Conservation (phyloP, 2,329 filamentous ascomycete species). For the Nemania sp. region DNA sequence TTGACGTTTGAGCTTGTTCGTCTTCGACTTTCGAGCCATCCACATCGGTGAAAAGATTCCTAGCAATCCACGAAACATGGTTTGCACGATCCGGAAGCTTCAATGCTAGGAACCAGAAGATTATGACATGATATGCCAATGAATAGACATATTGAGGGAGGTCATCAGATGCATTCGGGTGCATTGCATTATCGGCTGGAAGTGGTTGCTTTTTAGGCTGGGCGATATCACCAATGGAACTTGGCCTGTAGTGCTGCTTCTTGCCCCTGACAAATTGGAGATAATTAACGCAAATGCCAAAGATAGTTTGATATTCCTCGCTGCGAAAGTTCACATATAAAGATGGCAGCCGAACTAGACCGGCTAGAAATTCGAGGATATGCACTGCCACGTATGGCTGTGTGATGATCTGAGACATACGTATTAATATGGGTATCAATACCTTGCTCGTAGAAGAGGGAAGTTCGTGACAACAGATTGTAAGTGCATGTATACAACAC, state of each 20-base stretch:
- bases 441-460: conserved; percentile 85
- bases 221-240: conserved; percentile 49
- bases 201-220: conserved; percentile 28
- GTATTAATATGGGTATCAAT: conserved; percentile 82
- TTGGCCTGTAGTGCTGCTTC: conserved; percentile 52
- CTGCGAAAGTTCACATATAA: conserved; percentile 87
- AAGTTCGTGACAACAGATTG: conserved; percentile 93
- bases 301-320: conserved; percentile 91
- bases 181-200: conserved; percentile 32
- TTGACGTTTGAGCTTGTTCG: conserved; percentile 89
- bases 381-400: conserved; percentile 90
- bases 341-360: conserved; percentile 80
- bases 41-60: conserved; percentile 78
- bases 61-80: conserved; percentile 88
- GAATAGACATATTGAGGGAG: conserved; percentile 93
- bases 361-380: conserved; percentile 92
- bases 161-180: conserved; percentile 61
- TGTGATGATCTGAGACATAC: conserved; percentile 95
- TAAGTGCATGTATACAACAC: conserved; percentile 90
- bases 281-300: conserved; percentile 93
- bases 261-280: conserved; percentile 83
- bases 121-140: conserved; percentile 90
- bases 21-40: conserved; percentile 77
- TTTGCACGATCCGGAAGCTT: conserved; percentile 81
- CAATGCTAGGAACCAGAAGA: conserved; percentile 94